phyloP scores from a whole-genome alignment of 1,284 basidiomycete species.

The Pulveroboletus sp. region DNA sequence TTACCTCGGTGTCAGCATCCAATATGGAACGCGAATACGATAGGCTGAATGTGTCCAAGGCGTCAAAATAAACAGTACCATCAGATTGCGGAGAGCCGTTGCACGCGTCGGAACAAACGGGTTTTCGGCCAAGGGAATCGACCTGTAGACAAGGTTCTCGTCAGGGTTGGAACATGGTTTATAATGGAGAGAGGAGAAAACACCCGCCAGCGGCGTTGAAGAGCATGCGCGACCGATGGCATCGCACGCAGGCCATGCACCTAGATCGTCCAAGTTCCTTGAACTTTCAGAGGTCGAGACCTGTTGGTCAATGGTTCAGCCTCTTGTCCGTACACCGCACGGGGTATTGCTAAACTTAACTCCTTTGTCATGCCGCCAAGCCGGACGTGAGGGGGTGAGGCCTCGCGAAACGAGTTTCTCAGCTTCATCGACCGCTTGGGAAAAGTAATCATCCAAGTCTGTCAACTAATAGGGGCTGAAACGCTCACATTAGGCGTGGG shows the following conservation, averaged over 20 bases:
- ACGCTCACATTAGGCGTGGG: constrained; percentile 11
- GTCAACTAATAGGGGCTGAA: background rate
- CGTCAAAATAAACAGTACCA: constrained; percentile 28
- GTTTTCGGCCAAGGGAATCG: constrained; percentile 2
- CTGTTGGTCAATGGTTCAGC: constrained; percentile 15
- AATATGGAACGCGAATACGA: constrained; percentile 1
- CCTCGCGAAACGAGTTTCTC: constrained; percentile 18
- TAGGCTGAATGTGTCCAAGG: constrained; percentile 19
- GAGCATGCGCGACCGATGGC: background rate
- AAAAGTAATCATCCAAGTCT: no score
- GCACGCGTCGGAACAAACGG: background rate
- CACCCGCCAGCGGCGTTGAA: constrained; percentile 4
- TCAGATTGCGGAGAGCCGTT: constrained; percentile 12
- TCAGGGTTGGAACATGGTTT: constrained; percentile 10
- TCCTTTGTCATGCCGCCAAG: constrained; percentile 27
- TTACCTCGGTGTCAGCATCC: constrained; percentile 15
- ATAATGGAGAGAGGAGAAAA: background rate
- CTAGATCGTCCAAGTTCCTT: background rate
- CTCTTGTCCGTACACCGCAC: background rate
- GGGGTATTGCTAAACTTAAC: constrained; percentile 12
- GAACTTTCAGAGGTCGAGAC: background rate
- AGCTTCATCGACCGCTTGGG: constrained; percentile 5
- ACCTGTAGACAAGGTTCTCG: constrained; percentile 11
- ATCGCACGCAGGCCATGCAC: background rate
- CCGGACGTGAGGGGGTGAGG: constrained; percentile 12